phyloP scores from a whole-genome alignment of 805 yeast genomes.

The Metschnikowia vanudenii region DNA sequence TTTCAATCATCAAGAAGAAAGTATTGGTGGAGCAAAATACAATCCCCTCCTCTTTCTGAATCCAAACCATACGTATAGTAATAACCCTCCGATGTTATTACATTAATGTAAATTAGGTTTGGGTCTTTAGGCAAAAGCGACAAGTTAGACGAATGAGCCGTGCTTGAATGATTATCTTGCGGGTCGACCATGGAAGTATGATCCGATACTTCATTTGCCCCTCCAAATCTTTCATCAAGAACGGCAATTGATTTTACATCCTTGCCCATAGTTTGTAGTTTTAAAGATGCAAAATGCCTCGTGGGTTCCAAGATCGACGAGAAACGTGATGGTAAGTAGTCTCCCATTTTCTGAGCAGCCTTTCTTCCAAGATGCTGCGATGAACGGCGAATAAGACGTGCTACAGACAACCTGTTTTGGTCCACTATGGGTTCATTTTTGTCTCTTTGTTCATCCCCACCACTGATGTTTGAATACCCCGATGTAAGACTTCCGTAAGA shows the following conservation, averaged over 20 bases:
- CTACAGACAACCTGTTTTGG: constrained; percentile 67
- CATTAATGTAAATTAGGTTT: constrained; percentile 49
- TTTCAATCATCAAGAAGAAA: constrained; percentile 42
- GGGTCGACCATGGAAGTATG: constrained; percentile 12
- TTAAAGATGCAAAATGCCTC: constrained; percentile 87
- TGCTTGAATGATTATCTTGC: constrained; percentile 7
- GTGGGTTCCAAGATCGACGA: constrained; percentile 85
- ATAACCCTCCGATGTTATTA: constrained; percentile 78
- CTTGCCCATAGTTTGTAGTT: constrained; percentile 47
- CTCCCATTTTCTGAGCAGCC: constrained; percentile 87
- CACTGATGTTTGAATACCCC: constrained; percentile 24
- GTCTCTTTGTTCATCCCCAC: constrained; percentile 19
- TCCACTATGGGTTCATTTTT: constrained; percentile 66
- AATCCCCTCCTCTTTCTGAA: constrained; percentile 90
- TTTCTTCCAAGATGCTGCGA: constrained; percentile 74
- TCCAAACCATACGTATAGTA: constrained; percentile 80
- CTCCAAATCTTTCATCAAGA: constrained; percentile 36
- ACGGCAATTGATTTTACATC: constrained; percentile 47
- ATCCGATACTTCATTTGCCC: constrained; percentile 32
- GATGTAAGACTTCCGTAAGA: constrained; percentile 36
- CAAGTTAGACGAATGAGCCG: constrained; percentile 2
- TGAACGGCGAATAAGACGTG: constrained; percentile 70
- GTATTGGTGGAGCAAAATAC: constrained; percentile 73
- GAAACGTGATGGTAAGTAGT: constrained; percentile 76
- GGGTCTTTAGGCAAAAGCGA: constrained; percentile 1